A percentile compares a stretch with the other conserved stretches of the same genome.
These are phyloP conservation scores for Emmonsia crescens DNA, from an alignment of 2,329 filamentous ascomycete species.

Conservation along the genomic window DNA sequence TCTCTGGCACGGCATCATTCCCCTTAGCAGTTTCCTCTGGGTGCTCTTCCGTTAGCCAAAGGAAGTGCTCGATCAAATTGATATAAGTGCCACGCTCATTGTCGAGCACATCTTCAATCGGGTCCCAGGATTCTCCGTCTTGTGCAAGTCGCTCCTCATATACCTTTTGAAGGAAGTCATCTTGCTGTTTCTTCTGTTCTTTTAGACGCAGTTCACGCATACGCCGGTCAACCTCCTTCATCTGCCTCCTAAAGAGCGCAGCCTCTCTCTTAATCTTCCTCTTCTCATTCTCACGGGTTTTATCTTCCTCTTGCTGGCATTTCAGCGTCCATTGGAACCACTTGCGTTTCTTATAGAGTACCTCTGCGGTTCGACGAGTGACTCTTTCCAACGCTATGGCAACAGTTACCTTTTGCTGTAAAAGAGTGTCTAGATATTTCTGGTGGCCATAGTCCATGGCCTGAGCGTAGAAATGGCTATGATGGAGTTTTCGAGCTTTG, in stretches of 20 bases:
- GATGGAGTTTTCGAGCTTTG: conserved; percentile 33
- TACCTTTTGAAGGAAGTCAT: conserved; percentile 33
- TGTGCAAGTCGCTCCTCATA: conserved; percentile 33
- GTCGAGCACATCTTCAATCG: conserved; percentile 30
- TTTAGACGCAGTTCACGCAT: conserved; percentile 29
- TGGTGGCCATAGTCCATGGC: conserved; percentile 36
- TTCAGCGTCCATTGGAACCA: conserved; percentile 41
- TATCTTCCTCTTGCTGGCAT: conserved; percentile 37
- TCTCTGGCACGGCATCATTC: background rate
- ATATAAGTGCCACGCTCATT: conserved; percentile 37
- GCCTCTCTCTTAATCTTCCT: conserved; percentile 41
- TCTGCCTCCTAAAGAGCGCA: conserved; percentile 38
- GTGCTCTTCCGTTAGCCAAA: conserved; percentile 24
- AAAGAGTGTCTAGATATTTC: conserved; percentile 29
- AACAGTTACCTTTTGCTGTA: conserved; percentile 28
- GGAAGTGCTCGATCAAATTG: conserved; percentile 36
- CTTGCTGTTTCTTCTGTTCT: conserved; percentile 35
- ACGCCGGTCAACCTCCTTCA: conserved; percentile 32
- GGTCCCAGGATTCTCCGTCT: conserved; percentile 37
- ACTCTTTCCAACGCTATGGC: conserved; percentile 34
- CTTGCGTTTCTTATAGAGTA: conserved; percentile 36
- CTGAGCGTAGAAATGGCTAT: conserved; percentile 34
- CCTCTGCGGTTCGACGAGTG: conserved; percentile 32
- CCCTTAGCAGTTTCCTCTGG: conserved; percentile 6
- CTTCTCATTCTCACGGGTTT: conserved; percentile 37